These are phyloP conservation scores for Trypanosoma congolense DNA, from an alignment of 208 protist species.

Conservation along the genomic window DNA sequence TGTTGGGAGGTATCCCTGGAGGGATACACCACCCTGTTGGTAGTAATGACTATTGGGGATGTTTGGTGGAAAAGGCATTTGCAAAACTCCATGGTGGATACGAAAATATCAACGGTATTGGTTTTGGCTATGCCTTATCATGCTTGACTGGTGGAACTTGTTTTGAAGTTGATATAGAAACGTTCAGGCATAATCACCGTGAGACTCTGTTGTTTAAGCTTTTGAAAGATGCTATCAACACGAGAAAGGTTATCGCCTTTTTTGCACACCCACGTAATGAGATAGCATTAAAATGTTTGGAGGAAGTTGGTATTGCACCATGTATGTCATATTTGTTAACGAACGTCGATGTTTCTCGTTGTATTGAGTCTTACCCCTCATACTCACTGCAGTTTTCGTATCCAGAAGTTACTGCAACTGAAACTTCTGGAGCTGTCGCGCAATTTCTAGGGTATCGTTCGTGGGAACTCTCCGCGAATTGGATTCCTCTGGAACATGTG, in stretches of 20 bases:
- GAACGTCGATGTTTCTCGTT: conserved; percentile 17
- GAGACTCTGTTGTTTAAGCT: conserved; percentile 29
- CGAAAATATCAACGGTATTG: conserved; percentile 34
- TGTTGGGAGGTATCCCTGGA: conserved; percentile 20
- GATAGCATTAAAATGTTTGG: conserved; percentile 6
- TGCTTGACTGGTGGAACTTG: conserved; percentile 53
- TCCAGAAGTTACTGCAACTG: conserved; percentile 13
- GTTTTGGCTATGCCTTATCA: conserved; percentile 39
- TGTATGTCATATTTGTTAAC: conserved; percentile 30
- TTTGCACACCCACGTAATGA: conserved; percentile 15
- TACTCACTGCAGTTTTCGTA: conserved; percentile 29
- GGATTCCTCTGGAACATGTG: conserved; percentile 62
- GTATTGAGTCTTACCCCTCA: conserved; percentile 17
- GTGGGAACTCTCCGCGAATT: conserved; percentile 36
- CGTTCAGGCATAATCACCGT: conserved; percentile 13
- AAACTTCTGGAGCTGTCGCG: conserved; percentile 15
- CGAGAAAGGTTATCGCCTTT: conserved; percentile 19
- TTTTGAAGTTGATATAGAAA: conserved; percentile 41
- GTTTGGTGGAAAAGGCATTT: conserved; percentile 65
- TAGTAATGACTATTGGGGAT: conserved; percentile 45
- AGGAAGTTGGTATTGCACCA: conserved; percentile 26
- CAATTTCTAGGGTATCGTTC: conserved; percentile 14
- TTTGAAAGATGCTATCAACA: conserved; percentile 16
- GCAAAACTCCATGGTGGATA: conserved; percentile 64
- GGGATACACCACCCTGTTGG: conserved; percentile 30